A percentile compares a stretch with the other conserved stretches of the same genome.
Evolutionary conservation across 768 basidiomycete species (phyloP).

Genomic region (Leucogyrophana mollusca): DNA sequence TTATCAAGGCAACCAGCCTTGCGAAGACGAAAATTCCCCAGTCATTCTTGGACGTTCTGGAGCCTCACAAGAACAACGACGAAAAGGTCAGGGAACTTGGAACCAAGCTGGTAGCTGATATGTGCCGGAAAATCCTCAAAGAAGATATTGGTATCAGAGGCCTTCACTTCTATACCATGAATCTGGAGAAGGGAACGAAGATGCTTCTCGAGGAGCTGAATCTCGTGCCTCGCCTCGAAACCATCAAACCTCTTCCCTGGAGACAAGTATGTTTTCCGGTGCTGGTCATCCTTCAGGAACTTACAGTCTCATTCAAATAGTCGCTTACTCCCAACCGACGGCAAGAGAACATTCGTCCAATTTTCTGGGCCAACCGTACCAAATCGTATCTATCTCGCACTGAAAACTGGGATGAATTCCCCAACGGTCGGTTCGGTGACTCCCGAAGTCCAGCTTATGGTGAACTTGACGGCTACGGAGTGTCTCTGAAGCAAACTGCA

Average conservation of each 20-base stretch:
- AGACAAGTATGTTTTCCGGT: conserved; percentile 62
- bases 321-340: conserved; percentile 91
- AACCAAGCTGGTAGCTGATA: conserved; percentile 90
- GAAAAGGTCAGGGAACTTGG: conserved; percentile 91
- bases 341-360: conserved; percentile 90
- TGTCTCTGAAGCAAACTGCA: conserved; percentile 88
- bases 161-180: conserved; percentile 97
- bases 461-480: conserved; percentile 95
- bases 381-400: conserved; percentile 95
- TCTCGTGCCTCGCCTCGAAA: conserved; percentile 84
- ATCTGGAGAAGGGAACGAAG: conserved; percentile 91
- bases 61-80: conserved; percentile 89
- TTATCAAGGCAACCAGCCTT: conserved; percentile 76
- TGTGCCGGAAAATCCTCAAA: conserved; percentile 85
- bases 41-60: conserved; percentile 68
- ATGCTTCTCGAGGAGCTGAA: conserved; percentile 93
- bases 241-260: conserved; percentile 96
- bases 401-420: conserved; percentile 99
- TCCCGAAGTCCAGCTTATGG: conserved; percentile 97
- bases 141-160: conserved; percentile 84
- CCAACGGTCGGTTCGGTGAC: conserved; percentile 98
- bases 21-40: conserved; percentile 81
- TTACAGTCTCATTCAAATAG: conserved; percentile 33
- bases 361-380: conserved; percentile 98
- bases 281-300: conserved; percentile 6